Conservation (phyloP, 352 stramenopile species). For the Thalassiosira hispida region DNA sequence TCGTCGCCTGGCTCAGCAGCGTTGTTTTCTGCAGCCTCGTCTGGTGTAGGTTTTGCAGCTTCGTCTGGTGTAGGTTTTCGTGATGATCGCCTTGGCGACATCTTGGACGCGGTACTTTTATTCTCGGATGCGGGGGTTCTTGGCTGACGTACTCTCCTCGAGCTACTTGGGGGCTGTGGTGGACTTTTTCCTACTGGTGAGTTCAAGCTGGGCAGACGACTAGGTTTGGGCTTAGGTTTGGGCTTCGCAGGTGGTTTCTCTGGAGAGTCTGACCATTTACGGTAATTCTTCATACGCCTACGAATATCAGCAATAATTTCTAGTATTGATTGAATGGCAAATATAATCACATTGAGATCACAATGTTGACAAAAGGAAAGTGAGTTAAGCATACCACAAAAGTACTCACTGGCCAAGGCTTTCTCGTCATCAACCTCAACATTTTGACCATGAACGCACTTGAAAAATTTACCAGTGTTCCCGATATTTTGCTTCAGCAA, state of each 20-base stretch:
- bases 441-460: slow-evolving; percentile 26
- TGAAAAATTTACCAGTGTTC: slow-evolving; percentile 43
- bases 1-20: background rate
- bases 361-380: slow-evolving; percentile 3
- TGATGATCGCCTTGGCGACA: slow-evolving; percentile 5
- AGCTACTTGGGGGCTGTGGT: background rate
- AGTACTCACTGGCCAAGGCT: slow-evolving; percentile 37
- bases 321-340: slow-evolving; percentile 11
- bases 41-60: slow-evolving; percentile 3
- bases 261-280: slow-evolving; percentile 22
- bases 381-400: background rate
- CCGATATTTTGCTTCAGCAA: slow-evolving; percentile 37
- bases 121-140: background rate
- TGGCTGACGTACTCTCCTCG: slow-evolving; percentile 2
- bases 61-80: slow-evolving; percentile 16
- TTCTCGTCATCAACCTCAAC: slow-evolving; percentile 37
- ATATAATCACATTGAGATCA: slow-evolving; percentile 1
- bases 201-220: slow-evolving; percentile 11
- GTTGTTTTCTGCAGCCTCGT: slow-evolving; percentile 14
- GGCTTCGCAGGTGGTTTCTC: slow-evolving; percentile 4
- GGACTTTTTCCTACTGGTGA: background rate
- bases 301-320: slow-evolving; percentile 47
- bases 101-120: background rate
- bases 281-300: slow-evolving; percentile 34
- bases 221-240: too few relatives aligned